phyloP scores from a whole-genome alignment of 805 yeast genomes.

The Kluyveromyces lactis region DNA sequence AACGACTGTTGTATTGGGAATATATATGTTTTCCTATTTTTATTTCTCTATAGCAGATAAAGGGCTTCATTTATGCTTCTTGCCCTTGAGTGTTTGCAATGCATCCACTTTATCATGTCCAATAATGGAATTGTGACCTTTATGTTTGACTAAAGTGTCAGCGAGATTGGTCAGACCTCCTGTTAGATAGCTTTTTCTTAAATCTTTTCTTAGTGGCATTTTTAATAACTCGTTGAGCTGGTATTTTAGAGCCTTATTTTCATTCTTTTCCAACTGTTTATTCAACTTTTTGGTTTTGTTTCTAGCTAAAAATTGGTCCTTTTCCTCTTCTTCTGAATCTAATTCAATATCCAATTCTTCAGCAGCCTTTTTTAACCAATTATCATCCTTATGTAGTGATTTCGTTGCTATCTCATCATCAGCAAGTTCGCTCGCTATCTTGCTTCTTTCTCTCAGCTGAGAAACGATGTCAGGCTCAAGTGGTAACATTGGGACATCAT shows the following conservation, averaged over 20 bases:
- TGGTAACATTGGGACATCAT: conserved; percentile 60
- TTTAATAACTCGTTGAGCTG: conserved; percentile 47
- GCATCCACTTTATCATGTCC: conserved; percentile 69
- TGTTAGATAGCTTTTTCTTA: conserved; percentile 66
- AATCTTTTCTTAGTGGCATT: conserved; percentile 50
- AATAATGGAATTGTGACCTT: conserved; percentile 56
- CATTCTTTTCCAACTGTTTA: conserved; percentile 45
- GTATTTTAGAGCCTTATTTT: conserved; percentile 37
- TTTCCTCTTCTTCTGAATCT: conserved; percentile 55
- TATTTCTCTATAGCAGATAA: too few species aligned
- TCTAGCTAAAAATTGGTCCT: conserved; percentile 41
- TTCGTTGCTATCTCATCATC: conserved; percentile 58
- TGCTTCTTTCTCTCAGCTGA: conserved; percentile 62
- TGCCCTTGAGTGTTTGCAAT: conserved; percentile 44
- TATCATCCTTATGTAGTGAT: conserved; percentile 56
- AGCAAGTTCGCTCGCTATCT: conserved; percentile 64
- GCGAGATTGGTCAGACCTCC: conserved; percentile 75
- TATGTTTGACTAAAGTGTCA: conserved; percentile 60
- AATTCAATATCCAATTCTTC: conserved; percentile 83
- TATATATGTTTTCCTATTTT: too few species aligned
- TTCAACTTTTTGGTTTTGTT: conserved; percentile 49
- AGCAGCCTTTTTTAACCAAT: conserved; percentile 86
- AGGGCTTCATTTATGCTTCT: conserved; percentile 7
- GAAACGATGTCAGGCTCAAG: conserved; percentile 66
- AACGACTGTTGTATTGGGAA: too few species aligned